Evolutionary conservation across 331 rosid species (phyloP).

Genomic region (Ulmus americana): DNA sequence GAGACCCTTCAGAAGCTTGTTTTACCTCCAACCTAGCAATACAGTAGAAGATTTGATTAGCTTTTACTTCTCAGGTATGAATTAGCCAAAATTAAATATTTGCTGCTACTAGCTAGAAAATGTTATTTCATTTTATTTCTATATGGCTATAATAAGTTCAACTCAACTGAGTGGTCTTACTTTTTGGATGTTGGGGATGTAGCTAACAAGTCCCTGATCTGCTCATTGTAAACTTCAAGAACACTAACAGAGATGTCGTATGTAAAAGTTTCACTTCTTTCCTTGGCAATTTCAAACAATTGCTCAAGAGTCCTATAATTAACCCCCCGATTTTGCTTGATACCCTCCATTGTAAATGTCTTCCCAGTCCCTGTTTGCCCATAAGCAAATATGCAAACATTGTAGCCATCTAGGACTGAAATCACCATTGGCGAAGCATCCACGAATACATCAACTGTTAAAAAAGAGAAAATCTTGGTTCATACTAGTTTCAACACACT

Average conservation of each 20-base stretch:
- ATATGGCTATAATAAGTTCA: neutral
- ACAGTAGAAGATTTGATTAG: neutral
- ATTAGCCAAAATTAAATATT: neutral
- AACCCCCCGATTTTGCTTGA: constrained; percentile 70
- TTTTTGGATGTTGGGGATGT: constrained; percentile 54
- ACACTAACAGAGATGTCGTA: constrained; percentile 74
- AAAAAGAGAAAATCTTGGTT: constrained; percentile 26
- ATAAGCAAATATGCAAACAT: constrained; percentile 84
- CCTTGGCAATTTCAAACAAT: constrained; percentile 55
- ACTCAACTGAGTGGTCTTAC: constrained; percentile 34
- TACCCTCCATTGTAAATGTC: constrained; percentile 93
- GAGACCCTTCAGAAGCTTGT: constrained; percentile 66
- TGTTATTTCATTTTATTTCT: constrained; percentile 16
- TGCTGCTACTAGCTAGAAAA: constrained; percentile 1
- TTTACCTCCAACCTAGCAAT: constrained; percentile 70
- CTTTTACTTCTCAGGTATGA: neutral
- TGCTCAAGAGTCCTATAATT: constrained; percentile 78
- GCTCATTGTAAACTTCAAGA: constrained; percentile 88
- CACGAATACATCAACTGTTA: constrained; percentile 66
- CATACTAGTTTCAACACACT: constrained; percentile 1
- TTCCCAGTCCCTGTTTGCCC: constrained; percentile 96
- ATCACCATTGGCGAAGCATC: constrained; percentile 82
- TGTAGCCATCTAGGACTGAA: constrained; percentile 79
- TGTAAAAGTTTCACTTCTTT: constrained; percentile 54
- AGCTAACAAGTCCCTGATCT: constrained; percentile 75